Percentiles rank a stretch among this genome's conserved stretches.
Conservation (phyloP, 257 asterid species). For the Nicotiana sylvestris region DNA sequence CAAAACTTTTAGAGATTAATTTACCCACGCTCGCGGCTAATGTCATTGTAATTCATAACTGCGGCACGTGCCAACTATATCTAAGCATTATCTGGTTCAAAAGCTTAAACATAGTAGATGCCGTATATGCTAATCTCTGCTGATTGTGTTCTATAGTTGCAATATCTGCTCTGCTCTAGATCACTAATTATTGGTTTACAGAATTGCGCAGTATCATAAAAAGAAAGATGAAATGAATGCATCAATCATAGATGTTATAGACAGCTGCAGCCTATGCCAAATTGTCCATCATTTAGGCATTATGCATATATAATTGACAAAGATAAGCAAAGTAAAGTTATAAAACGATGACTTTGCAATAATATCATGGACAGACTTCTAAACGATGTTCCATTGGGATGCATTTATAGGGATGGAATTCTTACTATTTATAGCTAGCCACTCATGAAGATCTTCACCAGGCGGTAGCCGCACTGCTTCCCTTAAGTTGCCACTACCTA, state of each 20-base stretch:
- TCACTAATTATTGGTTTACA: background rate
- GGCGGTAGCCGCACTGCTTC: slow-evolving; percentile 92
- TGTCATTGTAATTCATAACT: no score
- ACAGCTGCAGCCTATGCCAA: background rate
- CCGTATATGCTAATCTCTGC: no score
- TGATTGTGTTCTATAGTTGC: no score
- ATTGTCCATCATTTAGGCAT: background rate
- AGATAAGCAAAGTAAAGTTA: background rate
- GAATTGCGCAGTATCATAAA: background rate
- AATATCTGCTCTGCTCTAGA: no score
- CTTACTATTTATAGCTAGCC: slow-evolving; percentile 88
- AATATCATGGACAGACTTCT: background rate
- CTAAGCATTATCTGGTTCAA: no score
- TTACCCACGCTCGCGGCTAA: no score
- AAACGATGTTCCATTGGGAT: background rate
- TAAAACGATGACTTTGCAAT: background rate
- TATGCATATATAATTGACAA: no score
- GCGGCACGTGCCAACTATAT: no score
- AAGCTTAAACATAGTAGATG: no score
- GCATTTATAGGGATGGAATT: slow-evolving; percentile 15
- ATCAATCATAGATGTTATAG: background rate
- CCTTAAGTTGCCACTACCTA: slow-evolving; percentile 87
- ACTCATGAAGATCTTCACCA: slow-evolving; percentile 81
- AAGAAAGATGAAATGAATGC: background rate
- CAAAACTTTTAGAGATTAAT: no score